phyloP scores from a whole-genome alignment of 176 grass and related monocot genomes.

The Hyparrhenia diplandra region DNA sequence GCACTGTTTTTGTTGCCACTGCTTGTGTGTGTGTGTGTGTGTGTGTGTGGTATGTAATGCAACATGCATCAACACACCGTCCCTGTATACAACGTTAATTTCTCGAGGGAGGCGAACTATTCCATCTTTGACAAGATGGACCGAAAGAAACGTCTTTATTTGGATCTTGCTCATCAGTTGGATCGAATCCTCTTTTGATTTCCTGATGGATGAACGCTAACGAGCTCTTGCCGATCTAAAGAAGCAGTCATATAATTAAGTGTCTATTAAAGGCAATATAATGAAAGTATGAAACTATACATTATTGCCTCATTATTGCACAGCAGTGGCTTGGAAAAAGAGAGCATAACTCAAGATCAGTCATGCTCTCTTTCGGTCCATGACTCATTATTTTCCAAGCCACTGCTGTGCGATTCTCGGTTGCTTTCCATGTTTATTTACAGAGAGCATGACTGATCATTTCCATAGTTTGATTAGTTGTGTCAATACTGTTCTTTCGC shows the following conservation, averaged over 20 bases:
- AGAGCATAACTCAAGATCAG: no score
- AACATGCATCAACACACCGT: not conserved
- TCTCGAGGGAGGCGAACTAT: not conserved
- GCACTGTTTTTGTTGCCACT: slow-evolving; percentile 49
- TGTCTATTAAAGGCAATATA: no score
- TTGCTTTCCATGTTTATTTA: not conserved
- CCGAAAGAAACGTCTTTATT: not conserved
- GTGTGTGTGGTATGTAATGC: not conserved
- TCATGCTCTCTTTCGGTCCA: no score
- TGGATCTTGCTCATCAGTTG: not conserved
- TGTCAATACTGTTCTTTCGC: not conserved
- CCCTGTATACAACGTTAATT: slow-evolving; percentile 37
- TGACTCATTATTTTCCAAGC: no score
- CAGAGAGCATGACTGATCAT: not conserved
- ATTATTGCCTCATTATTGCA: no score
- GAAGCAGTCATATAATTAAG: no score
- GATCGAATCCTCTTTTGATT: not conserved
- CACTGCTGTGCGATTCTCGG: no score
- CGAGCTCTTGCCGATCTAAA: not conserved
- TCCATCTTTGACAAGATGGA: slow-evolving; percentile 23
- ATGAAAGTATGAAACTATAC: no score
- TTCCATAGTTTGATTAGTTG: not conserved
- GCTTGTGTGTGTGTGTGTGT: slow-evolving; percentile 23
- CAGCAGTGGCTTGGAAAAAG: no score
- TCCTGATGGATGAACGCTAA: not conserved